These are phyloP conservation scores for Aeschynomene evenia DNA, from an alignment of 306 rosid species.

Conservation along the genomic window DNA sequence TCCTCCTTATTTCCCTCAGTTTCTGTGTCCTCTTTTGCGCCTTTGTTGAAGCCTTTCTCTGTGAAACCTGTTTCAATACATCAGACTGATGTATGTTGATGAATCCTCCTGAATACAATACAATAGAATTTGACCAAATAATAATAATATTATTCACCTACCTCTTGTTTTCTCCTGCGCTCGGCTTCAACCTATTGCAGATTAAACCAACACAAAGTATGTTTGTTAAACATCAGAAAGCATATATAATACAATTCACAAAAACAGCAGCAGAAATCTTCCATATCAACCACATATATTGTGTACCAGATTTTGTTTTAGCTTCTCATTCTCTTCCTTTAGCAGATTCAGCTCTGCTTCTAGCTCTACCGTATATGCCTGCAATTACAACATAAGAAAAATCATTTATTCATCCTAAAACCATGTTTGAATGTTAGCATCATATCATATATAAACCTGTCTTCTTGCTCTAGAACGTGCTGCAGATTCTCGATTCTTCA, in stretches of 20 bases:
- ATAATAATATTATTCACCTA: background rate
- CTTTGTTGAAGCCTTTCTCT: slow-evolving; percentile 34
- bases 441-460: slow-evolving; percentile 66
- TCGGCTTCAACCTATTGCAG: slow-evolving; percentile 56
- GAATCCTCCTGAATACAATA: background rate
- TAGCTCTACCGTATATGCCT: slow-evolving; percentile 80
- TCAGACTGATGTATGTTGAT: background rate
- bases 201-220: slow-evolving; percentile 1
- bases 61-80: slow-evolving; percentile 28
- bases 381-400: no score
- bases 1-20: slow-evolving; percentile 51
- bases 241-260: background rate
- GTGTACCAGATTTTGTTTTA: slow-evolving; percentile 60
- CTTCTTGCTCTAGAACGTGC: slow-evolving; percentile 80
- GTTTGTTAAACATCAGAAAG: background rate
- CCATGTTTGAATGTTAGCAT: background rate
- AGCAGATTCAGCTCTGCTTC: slow-evolving; percentile 65
- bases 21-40: slow-evolving; percentile 46
- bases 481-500: slow-evolving; percentile 82
- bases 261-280: background rate
- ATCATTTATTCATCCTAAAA: background rate
- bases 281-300: slow-evolving; percentile 22
- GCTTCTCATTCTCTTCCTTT: slow-evolving; percentile 50
- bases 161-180: slow-evolving; percentile 55
- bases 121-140: no score